Percentiles rank a stretch among this genome's conserved stretches.
Evolutionary conservation across 1,284 basidiomycete genomes (phyloP).

Genomic region (Phylloporus sp.): DNA sequence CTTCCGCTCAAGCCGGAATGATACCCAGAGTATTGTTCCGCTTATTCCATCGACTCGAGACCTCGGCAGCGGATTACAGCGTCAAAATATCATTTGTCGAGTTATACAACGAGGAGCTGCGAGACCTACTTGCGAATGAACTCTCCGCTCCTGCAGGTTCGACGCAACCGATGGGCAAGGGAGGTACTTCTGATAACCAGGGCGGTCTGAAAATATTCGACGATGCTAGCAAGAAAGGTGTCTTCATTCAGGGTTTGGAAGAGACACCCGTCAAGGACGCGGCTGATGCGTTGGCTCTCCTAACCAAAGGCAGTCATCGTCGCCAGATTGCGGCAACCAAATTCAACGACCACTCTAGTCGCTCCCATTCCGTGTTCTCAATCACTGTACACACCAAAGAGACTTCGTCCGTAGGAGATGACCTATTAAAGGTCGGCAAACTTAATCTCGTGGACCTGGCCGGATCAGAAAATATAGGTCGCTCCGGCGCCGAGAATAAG

Average conservation of each 20-base stretch:
- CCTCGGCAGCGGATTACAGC: conserved; percentile 80
- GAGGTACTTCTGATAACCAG: conserved; percentile 43
- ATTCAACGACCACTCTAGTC: conserved; percentile 97
- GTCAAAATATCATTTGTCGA: conserved; percentile 97
- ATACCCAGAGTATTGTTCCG: conserved; percentile 96
- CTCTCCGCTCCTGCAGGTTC: conserved; percentile 63
- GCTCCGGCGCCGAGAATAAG: conserved; percentile 95
- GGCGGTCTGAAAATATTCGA: conserved; percentile 90
- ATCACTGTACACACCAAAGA: conserved; percentile 96
- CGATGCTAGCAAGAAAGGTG: conserved; percentile 85
- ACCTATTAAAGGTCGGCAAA: conserved; percentile 92
- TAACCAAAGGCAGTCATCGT: conserved; percentile 89
- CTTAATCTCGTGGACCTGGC: conserved; percentile 97
- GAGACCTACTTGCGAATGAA: conserved; percentile 85
- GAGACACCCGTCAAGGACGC: conserved; percentile 87
- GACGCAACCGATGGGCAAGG: conserved; percentile 75
- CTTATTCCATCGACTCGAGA: conserved; percentile 89
- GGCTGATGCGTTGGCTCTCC: conserved; percentile 82
- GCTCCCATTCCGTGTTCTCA: conserved; percentile 98
- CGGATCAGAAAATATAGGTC: conserved; percentile 96
- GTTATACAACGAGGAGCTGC: conserved; percentile 99
- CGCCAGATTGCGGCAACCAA: conserved; percentile 96
- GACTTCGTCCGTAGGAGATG: conserved; percentile 77
- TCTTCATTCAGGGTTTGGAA: conserved; percentile 94
- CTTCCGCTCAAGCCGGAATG: conserved; percentile 91